A percentile compares a stretch with the other conserved stretches of the same genome.
These are phyloP conservation scores for Chamaecyparis obtusa DNA, from an alignment of 75 land plant species.

Conservation along the genomic window DNA sequence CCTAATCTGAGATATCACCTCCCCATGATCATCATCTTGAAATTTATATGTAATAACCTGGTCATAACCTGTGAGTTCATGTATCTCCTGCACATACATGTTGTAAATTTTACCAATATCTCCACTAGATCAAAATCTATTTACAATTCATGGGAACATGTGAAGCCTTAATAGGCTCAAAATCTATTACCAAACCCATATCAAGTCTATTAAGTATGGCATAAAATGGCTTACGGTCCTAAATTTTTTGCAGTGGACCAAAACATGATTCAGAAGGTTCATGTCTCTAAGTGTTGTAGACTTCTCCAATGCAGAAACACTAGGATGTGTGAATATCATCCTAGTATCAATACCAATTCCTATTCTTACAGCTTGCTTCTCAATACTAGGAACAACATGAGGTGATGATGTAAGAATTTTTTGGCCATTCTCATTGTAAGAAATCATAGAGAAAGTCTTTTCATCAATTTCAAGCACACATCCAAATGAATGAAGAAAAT, in stretches of 20 bases:
- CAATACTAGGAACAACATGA: conserved; percentile 78
- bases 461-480: conserved; percentile 79
- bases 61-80: conserved; percentile 81
- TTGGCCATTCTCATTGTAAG: conserved; percentile 77
- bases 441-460: conserved; percentile 57
- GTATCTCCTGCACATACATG: conserved; percentile 73
- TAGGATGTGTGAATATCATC: neutral
- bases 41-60: conserved; percentile 91
- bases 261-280: conserved; percentile 72
- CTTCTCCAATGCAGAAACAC: conserved; percentile 41
- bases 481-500: conserved; percentile 72
- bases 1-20: conserved; percentile 69
- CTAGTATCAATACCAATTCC: conserved; percentile 66
- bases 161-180: conserved; percentile 71
- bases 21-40: conserved; percentile 96
- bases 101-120: conserved; percentile 69
- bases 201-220: conserved; percentile 76
- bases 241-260: conserved; percentile 74
- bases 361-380: conserved; percentile 44
- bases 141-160: conserved; percentile 67
- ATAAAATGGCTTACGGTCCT: conserved; percentile 82
- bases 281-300: conserved; percentile 64
- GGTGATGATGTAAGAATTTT: conserved; percentile 66
- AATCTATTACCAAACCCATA: conserved; percentile 70
- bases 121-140: conserved; percentile 74